phyloP scores from a whole-genome alignment of 2,329 filamentous ascomycete genomes.

The Alternaria sp. region DNA sequence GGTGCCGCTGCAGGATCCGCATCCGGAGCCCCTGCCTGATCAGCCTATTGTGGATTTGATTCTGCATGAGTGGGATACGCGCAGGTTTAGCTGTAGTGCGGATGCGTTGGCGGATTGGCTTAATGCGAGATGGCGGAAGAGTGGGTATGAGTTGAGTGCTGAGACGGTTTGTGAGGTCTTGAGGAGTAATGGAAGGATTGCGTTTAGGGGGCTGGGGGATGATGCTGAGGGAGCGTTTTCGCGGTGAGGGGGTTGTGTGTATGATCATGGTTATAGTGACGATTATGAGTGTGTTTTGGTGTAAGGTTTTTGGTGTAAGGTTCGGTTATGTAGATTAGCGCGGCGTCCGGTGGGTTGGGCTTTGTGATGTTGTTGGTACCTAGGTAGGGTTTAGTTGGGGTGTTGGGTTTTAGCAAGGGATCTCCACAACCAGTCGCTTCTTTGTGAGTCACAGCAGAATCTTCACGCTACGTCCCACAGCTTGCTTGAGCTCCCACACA shows the following conservation, averaged over 20 bases:
- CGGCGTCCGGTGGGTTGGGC: not conserved
- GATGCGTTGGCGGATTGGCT: conserved; percentile 46
- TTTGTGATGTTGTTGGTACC: not conserved
- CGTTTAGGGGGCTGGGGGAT: conserved; percentile 45
- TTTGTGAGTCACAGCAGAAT: not conserved
- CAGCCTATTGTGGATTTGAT: conserved; percentile 43
- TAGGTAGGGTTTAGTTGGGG: not conserved
- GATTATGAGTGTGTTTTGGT: not conserved
- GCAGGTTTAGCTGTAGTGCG: conserved; percentile 37
- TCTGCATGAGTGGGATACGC: conserved; percentile 43
- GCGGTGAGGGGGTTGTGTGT: conserved; percentile 3
- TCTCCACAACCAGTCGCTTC: not conserved
- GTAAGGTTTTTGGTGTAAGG: not conserved
- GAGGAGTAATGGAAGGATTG: conserved; percentile 42
- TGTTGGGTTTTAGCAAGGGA: not conserved
- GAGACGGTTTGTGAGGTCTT: conserved; percentile 46
- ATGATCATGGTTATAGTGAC: not conserved
- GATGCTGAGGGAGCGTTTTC: conserved; percentile 42
- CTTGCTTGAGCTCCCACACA: not conserved
- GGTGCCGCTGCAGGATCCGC: conserved; percentile 36
- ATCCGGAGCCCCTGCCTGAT: conserved; percentile 38
- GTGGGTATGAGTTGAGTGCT: conserved; percentile 40
- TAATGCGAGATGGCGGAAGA: conserved; percentile 44
- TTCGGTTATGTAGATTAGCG: not conserved
- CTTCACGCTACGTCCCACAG: not conserved